Evolutionary conservation across 257 asterid species (phyloP), one percentile per base, ranked within the genome.

Genomic region (Jacaranda copaia): DNA sequence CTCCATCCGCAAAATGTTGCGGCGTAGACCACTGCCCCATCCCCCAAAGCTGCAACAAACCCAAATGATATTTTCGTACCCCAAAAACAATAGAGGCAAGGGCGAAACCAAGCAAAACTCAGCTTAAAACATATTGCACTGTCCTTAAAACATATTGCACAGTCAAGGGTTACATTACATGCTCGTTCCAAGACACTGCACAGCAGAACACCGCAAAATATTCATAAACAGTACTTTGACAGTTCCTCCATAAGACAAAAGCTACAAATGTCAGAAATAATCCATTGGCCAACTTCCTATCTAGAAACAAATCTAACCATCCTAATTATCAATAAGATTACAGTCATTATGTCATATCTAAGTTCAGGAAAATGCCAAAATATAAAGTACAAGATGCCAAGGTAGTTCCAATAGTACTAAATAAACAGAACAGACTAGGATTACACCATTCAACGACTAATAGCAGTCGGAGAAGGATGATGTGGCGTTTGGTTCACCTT

Each of bases 391-490:
- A 16, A 64, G 55, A 32, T 42, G 53, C 48, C 2, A 68, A 58
- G 25, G 46, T 65, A 61, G 84, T 66, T 32, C 58, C 77, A 70
- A 32, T 25, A 25, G 3, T 46, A 36, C 89, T 82, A 70, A 57
- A 73, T 77, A 46, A 82, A 59, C 75, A 76, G 70, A 70, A 59
- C 75, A 76, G 70, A 70, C 61, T 48, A 16, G 40, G 46, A 51
- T 16, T 70, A 18, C 68, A 58, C 14, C 74, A 76, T 81, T 92
- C 89, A 90, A 75, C 97, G 87, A 77, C 93, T 82, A 80, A 92
- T 86, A 16, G 98, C 86, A 42, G 93, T 85, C 8, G 97, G 89
- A 52, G 94, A 87, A 35, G 92, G 91, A 62, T 85, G 84, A 38
- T 82, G 90, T 4, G 89, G 87, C 16, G 84, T 62, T 58, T 85